These are phyloP conservation scores for Cardamine chenopodiifolia DNA, from an alignment of 345 rosid species.

Conservation along the genomic window DNA sequence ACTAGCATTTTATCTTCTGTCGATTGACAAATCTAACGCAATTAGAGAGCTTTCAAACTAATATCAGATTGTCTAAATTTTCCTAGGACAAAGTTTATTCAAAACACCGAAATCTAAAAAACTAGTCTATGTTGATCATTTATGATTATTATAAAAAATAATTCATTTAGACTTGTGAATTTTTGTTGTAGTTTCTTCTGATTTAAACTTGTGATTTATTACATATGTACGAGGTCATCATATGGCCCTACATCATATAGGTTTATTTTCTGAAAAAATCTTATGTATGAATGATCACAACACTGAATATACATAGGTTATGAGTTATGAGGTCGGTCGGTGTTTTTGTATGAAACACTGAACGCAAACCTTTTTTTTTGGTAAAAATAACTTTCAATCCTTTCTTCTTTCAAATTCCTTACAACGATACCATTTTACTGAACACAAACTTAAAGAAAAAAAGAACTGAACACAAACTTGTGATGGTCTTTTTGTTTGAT, in stretches of 20 bases:
- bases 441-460: too few species aligned
- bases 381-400: too few species aligned
- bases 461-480: too few species aligned
- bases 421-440: too few species aligned
- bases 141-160: background rate
- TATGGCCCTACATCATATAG: constrained; percentile 9
- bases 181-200: too few species aligned
- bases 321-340: constrained; percentile 6
- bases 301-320: constrained; percentile 3
- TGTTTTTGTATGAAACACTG: background rate
- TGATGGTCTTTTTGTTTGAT: background rate
- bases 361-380: too few species aligned
- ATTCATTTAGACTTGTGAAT: background rate
- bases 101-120: background rate
- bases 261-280: background rate
- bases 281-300: background rate
- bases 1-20: background rate
- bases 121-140: background rate
- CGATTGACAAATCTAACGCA: background rate
- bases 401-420: too few species aligned
- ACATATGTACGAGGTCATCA: constrained; percentile 36
- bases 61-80: constrained; percentile 6
- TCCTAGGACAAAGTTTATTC: background rate
- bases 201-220: too few species aligned
- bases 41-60: background rate